Evolutionary conservation across 768 basidiomycete species (phyloP).

Genomic region (Neoboletus subvelutipes): DNA sequence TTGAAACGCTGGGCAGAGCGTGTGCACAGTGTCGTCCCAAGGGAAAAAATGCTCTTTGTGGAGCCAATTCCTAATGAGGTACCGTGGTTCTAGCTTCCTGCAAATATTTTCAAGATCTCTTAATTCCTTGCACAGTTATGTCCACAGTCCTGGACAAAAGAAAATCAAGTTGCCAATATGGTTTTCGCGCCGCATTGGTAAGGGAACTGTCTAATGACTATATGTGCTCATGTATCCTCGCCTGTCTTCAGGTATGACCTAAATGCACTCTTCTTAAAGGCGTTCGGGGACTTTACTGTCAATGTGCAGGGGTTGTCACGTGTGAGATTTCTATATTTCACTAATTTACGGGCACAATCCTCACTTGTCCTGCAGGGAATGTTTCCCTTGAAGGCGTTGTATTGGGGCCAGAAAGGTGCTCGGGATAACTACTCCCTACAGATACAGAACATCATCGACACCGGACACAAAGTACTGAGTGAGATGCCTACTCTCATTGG

Average conservation of each 20-base stretch:
- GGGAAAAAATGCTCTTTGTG: constrained; percentile 65
- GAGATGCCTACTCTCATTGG: constrained; percentile 86
- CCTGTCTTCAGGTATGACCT: constrained; percentile 76
- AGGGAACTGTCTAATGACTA: constrained; percentile 18
- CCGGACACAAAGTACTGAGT: constrained; percentile 67
- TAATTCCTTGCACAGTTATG: constrained; percentile 58
- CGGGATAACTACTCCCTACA: constrained; percentile 83
- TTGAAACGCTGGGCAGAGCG: constrained; percentile 63
- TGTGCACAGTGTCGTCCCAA: constrained; percentile 47
- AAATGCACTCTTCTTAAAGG: constrained; percentile 81
- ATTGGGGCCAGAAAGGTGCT: constrained; percentile 84
- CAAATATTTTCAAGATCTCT: constrained; percentile 1
- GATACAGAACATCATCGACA: constrained; percentile 73
- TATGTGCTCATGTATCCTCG: not conserved
- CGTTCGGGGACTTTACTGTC: constrained; percentile 80
- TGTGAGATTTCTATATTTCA: constrained; percentile 42
- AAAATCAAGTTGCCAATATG: constrained; percentile 59
- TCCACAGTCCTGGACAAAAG: constrained; percentile 70
- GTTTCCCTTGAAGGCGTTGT: constrained; percentile 77
- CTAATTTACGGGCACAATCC: not conserved
- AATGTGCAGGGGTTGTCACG: constrained; percentile 92
- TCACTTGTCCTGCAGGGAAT: constrained; percentile 59
- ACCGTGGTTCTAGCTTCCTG: not conserved
- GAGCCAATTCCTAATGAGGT: constrained; percentile 96
- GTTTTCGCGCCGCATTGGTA: constrained; percentile 77